A percentile compares a stretch with the other conserved stretches of the same genome.
These are phyloP conservation scores for Withania somnifera DNA, from an alignment of 305 asterid species.

Conservation along the genomic window DNA sequence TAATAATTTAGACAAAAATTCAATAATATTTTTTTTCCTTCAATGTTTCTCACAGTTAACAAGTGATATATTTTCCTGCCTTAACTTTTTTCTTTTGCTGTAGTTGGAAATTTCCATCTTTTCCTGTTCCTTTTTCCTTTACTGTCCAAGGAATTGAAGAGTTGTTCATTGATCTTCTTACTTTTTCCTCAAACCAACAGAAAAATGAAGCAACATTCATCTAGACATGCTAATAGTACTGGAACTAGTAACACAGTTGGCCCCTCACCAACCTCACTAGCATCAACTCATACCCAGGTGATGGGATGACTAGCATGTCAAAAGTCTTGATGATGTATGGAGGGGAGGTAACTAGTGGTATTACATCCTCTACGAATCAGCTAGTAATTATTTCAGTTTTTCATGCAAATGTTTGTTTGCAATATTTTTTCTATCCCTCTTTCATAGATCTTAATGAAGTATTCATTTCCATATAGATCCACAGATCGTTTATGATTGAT, in stretches of 20 bases:
- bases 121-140: background rate
- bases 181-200: constrained; percentile 51
- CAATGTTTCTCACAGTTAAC: too few relatives aligned
- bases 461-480: background rate
- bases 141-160: background rate
- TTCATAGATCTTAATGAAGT: background rate
- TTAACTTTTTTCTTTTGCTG: background rate
- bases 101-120: background rate
- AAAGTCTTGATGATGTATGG: constrained; percentile 83
- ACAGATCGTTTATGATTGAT: background rate
- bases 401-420: background rate
- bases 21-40: too few relatives aligned
- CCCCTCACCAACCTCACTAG: constrained; percentile 90
- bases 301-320: constrained; percentile 75
- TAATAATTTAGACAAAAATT: too few relatives aligned
- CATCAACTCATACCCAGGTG: constrained; percentile 93
- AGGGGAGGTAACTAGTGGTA: constrained; percentile 78
- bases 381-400: constrained; percentile 45
- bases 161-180: background rate
- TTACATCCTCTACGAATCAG: constrained; percentile 90
- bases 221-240: constrained; percentile 97
- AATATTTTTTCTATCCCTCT: background rate
- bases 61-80: background rate
- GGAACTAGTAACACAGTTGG: constrained; percentile 98
- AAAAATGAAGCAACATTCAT: constrained; percentile 90